Evolutionary conservation across 2,329 filamentous ascomycete genomes (phyloP), one percentile per base, ranked within the genome.

Genomic region (Fusarium sp.): DNA sequence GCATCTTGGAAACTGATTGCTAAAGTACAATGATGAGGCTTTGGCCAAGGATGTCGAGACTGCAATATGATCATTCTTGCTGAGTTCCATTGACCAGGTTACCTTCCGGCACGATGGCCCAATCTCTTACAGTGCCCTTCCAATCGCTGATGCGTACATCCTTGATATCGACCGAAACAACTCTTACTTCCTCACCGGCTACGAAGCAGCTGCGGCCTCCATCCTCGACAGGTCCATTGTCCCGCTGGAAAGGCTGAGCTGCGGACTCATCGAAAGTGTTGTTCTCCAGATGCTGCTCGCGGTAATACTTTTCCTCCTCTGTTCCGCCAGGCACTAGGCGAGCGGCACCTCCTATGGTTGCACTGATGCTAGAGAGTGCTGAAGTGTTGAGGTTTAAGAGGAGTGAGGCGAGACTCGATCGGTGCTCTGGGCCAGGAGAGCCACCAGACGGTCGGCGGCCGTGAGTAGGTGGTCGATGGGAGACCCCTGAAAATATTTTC

Each of bases 91-190:
- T 88, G 17, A 87, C 78, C 26, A 80, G 62, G 4, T 72, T 67
- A 8, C 66, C 80, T 35, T 80, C 80, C n/a, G 83, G 80, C 7
- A 82, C 81, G 67, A 90, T 79, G 3, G 87, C 87, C 84, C 86
- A 98, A 80, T 98, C 96, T 77, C 93, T 90, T 9, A 98, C 94
- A 20, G 91, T 90, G n/a, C 96, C 96, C 85, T 98, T 98, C 93
- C 93, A 98, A 82, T 98, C 96, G 74, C 93, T 95, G 78, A 97
- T 97, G 78, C 95, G 89, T 55, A 96, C 95, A 80, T 95, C 94
- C 77, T 88, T 89, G 76, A 98, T 94, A 77, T 89, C 90, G 13
- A 98, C 96, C 11, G 96, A 89, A 39, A 98, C 94, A 12, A 98
- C 95, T 55, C 93, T 88, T 4, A 97, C 95, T 80, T 96, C 93